phyloP scores from a whole-genome alignment of 2,329 filamentous ascomycete genomes.

The Sphaerostilbella broomeana region DNA sequence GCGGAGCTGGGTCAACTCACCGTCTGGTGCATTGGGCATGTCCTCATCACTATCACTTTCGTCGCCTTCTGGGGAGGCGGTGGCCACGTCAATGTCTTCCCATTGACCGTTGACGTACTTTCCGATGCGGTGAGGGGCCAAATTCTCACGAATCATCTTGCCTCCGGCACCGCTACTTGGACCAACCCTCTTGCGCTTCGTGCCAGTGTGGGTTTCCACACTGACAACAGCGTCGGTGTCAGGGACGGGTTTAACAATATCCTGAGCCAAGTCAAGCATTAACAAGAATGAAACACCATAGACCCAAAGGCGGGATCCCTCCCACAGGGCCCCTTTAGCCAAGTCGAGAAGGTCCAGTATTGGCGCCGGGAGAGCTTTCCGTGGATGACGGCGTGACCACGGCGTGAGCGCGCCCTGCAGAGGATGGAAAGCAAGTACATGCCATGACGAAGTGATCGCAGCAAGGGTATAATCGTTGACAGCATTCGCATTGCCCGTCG shows the following conservation, averaged over 20 bases:
- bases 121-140: conserved; percentile 38
- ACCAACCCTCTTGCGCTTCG: conserved; percentile 49
- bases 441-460: conserved; percentile 47
- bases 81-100: conserved; percentile 34
- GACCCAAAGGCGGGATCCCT: conserved; percentile 71
- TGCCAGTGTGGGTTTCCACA: conserved; percentile 26
- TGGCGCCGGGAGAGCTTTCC: conserved; percentile 64
- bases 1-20: conserved; percentile 31
- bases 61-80: conserved; percentile 29
- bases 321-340: conserved; percentile 81
- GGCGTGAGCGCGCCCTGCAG: conserved; percentile 69
- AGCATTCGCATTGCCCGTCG: conserved; percentile 19
- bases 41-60: conserved; percentile 33
- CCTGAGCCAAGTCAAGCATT: conserved; percentile 79
- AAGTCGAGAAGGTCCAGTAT: conserved; percentile 71
- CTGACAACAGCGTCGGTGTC: conserved; percentile 29
- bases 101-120: conserved; percentile 35
- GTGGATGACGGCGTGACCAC: conserved; percentile 81
- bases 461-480: conserved; percentile 46
- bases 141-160: conserved; percentile 41
- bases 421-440: conserved; percentile 74
- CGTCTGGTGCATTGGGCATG: conserved; percentile 26
- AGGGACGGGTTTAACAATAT: conserved; percentile 43
- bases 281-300: conserved; percentile 82
- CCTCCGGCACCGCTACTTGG: conserved; percentile 46